These are phyloP conservation scores for Cyberlindnera sargentensis DNA, from an alignment of 805 yeast genomes.

Conservation along the genomic window DNA sequence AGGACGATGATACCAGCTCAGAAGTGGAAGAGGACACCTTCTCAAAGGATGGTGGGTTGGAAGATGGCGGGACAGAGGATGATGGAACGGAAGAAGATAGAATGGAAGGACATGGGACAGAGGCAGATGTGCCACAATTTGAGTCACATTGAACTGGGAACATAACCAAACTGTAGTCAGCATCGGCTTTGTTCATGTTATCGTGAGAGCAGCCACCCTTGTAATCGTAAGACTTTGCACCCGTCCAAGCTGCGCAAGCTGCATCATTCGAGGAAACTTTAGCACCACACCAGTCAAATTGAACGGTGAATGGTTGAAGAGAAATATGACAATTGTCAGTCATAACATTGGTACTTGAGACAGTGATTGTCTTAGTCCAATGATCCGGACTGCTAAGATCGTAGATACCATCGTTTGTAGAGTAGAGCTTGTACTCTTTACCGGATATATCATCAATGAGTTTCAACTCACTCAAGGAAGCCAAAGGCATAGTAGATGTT, in stretches of 20 bases:
- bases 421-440: neutral
- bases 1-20: too few relatives aligned
- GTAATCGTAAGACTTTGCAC: neutral
- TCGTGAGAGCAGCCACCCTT: neutral
- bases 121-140: neutral
- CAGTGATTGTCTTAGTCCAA: neutral
- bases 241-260: neutral
- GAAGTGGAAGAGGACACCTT: too few relatives aligned
- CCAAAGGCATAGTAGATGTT: neutral
- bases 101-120: neutral
- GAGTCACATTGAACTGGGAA: neutral
- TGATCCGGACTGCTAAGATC: neutral
- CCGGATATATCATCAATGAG: neutral
- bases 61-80: too few relatives aligned
- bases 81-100: neutral
- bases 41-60: too few relatives aligned
- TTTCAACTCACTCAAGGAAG: neutral
- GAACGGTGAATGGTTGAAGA: neutral
- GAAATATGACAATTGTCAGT: neutral
- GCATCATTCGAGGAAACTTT: neutral
- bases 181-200: neutral
- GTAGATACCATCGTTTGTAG: neutral
- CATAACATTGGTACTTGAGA: neutral
- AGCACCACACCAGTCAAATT: slow-evolving; percentile 1
- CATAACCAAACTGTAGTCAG: neutral